phyloP scores from a whole-genome alignment of 2,329 filamentous ascomycete genomes.

The Rhynchosporium secalis region DNA sequence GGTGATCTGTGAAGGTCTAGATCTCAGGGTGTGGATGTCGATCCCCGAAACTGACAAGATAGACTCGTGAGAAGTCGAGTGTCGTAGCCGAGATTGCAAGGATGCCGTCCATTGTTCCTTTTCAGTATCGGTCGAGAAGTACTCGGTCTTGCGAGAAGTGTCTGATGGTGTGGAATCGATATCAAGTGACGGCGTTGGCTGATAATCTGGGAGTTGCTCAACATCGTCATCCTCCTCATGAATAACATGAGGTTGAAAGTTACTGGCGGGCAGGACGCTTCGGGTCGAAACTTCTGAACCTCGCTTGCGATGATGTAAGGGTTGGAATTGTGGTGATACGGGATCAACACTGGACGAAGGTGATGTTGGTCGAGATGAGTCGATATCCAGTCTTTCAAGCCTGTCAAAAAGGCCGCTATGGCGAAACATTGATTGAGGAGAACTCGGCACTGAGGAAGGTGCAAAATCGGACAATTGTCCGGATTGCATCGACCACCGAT shows the following conservation, averaged over 20 bases:
- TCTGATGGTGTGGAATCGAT: slow-evolving; percentile 32
- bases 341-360: slow-evolving; percentile 77
- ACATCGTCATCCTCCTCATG: slow-evolving; percentile 41
- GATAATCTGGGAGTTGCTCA: slow-evolving; percentile 34
- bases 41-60: slow-evolving; percentile 84
- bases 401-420: slow-evolving; percentile 78
- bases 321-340: slow-evolving; percentile 58
- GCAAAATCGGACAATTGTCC: slow-evolving; percentile 63
- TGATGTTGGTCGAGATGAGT: slow-evolving; percentile 75
- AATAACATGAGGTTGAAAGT: slow-evolving; percentile 43
- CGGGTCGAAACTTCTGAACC: slow-evolving; percentile 55
- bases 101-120: slow-evolving; percentile 33
- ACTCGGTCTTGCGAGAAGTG: slow-evolving; percentile 28
- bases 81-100: slow-evolving; percentile 55
- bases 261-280: slow-evolving; percentile 43
- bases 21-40: slow-evolving; percentile 82
- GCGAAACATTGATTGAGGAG: slow-evolving; percentile 72
- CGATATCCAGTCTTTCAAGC: slow-evolving; percentile 49
- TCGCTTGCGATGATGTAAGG: slow-evolving; percentile 56
- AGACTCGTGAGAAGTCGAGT: slow-evolving; percentile 79
- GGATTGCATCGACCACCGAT: slow-evolving; percentile 66
- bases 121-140: slow-evolving; percentile 10
- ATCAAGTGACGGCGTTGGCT: slow-evolving; percentile 27
- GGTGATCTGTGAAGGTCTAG: slow-evolving; percentile 73
- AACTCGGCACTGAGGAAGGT: slow-evolving; percentile 75